phyloP scores from a whole-genome alignment of 225 moss, liverwort and hornwort genomes.

The Pseudoscleropodium purum region DNA sequence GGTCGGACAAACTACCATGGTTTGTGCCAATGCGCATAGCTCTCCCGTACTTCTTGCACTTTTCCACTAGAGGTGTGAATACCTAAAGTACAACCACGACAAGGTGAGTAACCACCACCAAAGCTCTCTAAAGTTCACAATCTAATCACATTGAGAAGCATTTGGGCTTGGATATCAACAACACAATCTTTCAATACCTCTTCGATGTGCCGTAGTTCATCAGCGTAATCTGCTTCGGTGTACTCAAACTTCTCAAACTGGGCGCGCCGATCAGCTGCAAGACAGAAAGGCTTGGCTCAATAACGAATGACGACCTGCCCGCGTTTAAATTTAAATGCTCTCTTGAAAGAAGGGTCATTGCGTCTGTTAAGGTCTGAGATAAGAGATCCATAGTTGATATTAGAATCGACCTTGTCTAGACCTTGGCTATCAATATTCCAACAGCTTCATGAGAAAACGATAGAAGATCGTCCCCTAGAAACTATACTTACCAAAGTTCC shows the following conservation, averaged over 20 bases:
- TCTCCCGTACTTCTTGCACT: conserved; percentile 89
- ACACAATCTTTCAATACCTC: conserved; percentile 28
- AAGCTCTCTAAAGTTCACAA: background rate
- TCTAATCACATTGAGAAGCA: background rate
- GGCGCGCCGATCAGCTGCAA: conserved; percentile 86
- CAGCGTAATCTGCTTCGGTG: conserved; percentile 70
- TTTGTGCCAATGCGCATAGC: conserved; percentile 95
- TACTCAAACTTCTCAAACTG: conserved; percentile 84
- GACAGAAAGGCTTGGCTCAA: background rate
- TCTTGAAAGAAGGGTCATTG: background rate
- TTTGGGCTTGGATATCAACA: background rate
- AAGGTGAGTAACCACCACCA: background rate
- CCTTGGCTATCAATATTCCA: conserved; percentile 1
- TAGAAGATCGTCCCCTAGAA: background rate
- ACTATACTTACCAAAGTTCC: conserved; percentile 75
- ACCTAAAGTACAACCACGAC: conserved; percentile 26
- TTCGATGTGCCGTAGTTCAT: conserved; percentile 82
- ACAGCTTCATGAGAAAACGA: conserved; percentile 29
- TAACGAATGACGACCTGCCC: background rate
- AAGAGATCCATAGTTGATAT: background rate
- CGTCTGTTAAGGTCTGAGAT: background rate
- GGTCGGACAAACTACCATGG: conserved; percentile 95
- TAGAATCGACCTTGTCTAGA: conserved; percentile 18
- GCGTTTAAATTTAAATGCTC: background rate
- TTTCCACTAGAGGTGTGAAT: conserved; percentile 79